Evolutionary conservation across 768 basidiomycete species (phyloP), one percentile per base, ranked within the genome.

Genomic region (Dacryopinax spathularia): DNA sequence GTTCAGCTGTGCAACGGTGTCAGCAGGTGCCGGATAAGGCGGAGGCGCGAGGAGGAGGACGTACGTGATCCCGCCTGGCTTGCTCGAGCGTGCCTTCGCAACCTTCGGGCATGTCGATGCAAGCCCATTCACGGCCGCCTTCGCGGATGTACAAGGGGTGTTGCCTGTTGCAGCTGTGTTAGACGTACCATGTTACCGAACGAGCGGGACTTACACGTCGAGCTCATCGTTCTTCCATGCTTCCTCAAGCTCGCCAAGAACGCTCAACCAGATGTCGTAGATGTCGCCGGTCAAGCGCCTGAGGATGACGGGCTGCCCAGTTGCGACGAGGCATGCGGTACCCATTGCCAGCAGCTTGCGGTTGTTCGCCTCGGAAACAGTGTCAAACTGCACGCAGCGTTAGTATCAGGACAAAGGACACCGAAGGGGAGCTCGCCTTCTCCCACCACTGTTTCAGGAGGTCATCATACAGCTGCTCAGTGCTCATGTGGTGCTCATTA

Each of bases 261-360:
- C 91, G 66, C 93, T 91, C 36, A 87, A 75, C 91, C 91, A 95
- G 31, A 92, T 74, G 69, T 89, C 88, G 73, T 89, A 88, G 27
- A 91, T 82, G 68, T 93, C 91, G 2, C 78, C 80, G 15, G 83
- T 79, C 27, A 95, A 74, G 20, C 88, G 81, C 33, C 81, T 77
- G 10, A 95, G 81, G 12, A 91, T 84, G 68, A 89, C 86, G 0
- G 80, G 79, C 22, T 83, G 81, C 13, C 83, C 89, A 0, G 89
- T 90, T 0, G 88, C 82, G 34, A 89, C 84, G 2, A 94, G 79
- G 43, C 81, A 77, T 1, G 89, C 88, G 43, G 89, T 82, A 1
- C 87, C 90, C 78, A 95, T 86, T 12, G 91, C 89, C 27, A 83
- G 76, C 63, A 95, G 77, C 75, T 95, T 95, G 64, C 92, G 84